Conservation (phyloP, 2,329 filamentous ascomycete genomes). For the Penicillium glabrum region DNA sequence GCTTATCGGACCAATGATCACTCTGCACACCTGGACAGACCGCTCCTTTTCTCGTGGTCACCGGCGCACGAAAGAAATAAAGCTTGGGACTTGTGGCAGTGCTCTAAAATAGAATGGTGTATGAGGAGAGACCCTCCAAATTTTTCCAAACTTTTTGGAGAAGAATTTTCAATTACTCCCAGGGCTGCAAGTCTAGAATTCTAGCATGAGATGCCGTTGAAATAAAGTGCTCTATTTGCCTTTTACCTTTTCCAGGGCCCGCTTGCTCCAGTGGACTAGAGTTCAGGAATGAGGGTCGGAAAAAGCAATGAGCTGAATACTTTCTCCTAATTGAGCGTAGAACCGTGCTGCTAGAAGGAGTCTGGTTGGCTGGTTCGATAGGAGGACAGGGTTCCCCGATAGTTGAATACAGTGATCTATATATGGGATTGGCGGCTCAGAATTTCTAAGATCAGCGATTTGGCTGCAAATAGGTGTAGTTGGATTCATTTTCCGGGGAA, state of each 20-base stretch:
- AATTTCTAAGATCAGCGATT: not conserved
- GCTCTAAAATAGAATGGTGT: not conserved
- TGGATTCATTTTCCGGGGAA: not conserved
- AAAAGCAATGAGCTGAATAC: constrained; percentile 2
- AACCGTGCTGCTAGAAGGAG: not conserved
- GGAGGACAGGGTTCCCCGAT: not conserved
- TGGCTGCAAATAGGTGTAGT: not conserved
- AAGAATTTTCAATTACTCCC: not conserved
- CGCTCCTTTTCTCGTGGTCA: constrained; percentile 3
- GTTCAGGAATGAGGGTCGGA: not conserved
- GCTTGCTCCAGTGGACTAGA: constrained; percentile 2
- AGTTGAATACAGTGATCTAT: not conserved
- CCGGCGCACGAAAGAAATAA: not conserved
- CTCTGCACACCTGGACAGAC: not conserved
- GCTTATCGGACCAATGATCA: constrained; percentile 9
- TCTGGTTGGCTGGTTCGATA: not conserved
- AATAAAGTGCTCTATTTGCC: constrained; percentile 18
- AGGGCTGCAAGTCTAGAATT: not conserved
- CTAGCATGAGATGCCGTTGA: constrained; percentile 5
- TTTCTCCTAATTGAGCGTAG: not conserved
- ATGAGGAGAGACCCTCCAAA: not conserved
- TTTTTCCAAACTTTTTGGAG: not conserved
- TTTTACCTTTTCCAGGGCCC: constrained; percentile 9
- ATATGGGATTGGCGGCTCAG: not conserved
- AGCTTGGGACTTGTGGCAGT: not conserved